Base-by-base conservation (phyloP, 331 rosid species). In the Quercus tomentella region DNA sequence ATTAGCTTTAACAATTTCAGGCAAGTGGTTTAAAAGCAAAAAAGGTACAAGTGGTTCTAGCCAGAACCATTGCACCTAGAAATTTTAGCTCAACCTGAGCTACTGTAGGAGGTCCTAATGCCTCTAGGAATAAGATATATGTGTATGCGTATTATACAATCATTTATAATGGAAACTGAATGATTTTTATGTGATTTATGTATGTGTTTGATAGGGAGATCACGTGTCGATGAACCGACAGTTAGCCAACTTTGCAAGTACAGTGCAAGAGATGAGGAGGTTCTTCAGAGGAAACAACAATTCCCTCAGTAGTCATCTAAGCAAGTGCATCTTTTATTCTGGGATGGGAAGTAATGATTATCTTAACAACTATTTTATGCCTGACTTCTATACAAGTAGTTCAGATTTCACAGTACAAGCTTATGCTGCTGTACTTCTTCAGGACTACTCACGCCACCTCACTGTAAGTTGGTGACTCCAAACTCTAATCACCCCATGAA, bases 301-400 rank as follows among this genome's bases (percentile, higher is more conserved):
- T 25, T 54, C 91, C 5, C 77, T 90, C 11, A 89, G 56, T 73
- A 76, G 83, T 83, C 80, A 95, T 78, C 75, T 95, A n/a, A 79
- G 86, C 83, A 91, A 75, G 82, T 92, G 99, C 68, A 69, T 95
- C 30, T 89, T 82, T 76, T 95, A 78, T 75, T 90, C 97, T 75
- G 99, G 99, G n/a, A 84, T 95, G 93, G 97, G 97, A 79, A 95
- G 97, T 74, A 95, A 95, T 66, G 99, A 95, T 83, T 95, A 92
- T 73, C 92, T 95, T 1, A 95, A 95, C 79, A 95, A 92, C 69
- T 95, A 95, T 75, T 95, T 88, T 75, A 95, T 95, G 99, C 80
- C 96, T 4, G 89, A 88, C 56, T 95, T 85, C 85, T 95, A 95
- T 33, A 20, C 89, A 7, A 89, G 91, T 57, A 85, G 87, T 77